Evolutionary conservation across 2,329 filamentous ascomycete genomes (phyloP).

Genomic region (Verticillium klebahnii): DNA sequence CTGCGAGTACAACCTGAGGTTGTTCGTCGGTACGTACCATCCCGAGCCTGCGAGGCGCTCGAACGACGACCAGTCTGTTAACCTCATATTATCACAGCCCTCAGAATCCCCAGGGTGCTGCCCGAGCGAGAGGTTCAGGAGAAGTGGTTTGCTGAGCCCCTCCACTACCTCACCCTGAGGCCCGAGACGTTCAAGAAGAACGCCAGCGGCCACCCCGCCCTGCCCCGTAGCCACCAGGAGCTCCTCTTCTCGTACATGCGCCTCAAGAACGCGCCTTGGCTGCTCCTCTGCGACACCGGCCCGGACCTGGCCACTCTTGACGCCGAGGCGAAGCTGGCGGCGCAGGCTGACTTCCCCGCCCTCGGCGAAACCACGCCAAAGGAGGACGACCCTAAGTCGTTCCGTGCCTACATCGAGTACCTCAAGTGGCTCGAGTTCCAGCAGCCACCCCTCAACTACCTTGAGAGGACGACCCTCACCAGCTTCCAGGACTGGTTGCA

Average conservation of each 20-base stretch:
- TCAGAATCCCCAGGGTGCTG: conserved; percentile 54
- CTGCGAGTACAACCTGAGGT: conserved; percentile 77
- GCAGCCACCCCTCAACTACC: conserved; percentile 57
- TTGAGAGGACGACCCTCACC: conserved; percentile 48
- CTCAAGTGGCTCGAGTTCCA: conserved; percentile 78
- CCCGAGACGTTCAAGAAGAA: conserved; percentile 55
- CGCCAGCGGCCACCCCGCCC: conserved; percentile 55
- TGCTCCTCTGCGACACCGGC: conserved; percentile 59
- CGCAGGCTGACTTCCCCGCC: conserved; percentile 60
- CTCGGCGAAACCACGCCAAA: conserved; percentile 61
- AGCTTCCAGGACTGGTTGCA: conserved; percentile 90
- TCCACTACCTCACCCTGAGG: conserved; percentile 56
- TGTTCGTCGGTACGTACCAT: conserved; percentile 73
- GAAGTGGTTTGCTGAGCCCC: conserved; percentile 65
- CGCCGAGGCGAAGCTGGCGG: conserved; percentile 15
- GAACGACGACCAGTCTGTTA: not conserved
- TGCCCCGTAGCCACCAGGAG: conserved; percentile 56
- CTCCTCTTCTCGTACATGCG: conserved; percentile 61
- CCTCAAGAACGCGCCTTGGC: conserved; percentile 57
- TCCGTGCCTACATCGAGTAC: conserved; percentile 62
- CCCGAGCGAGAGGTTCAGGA: conserved; percentile 58
- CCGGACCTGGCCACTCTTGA: conserved; percentile 27
- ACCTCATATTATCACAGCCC: conserved; percentile 30
- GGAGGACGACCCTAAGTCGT: conserved; percentile 25
- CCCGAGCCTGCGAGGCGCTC: not conserved